A percentile compares a stretch with the other conserved stretches of the same genome.
These are phyloP conservation scores for Botryotinia convoluta DNA, from an alignment of 2,329 filamentous ascomycete genomes.

Conservation along the genomic window DNA sequence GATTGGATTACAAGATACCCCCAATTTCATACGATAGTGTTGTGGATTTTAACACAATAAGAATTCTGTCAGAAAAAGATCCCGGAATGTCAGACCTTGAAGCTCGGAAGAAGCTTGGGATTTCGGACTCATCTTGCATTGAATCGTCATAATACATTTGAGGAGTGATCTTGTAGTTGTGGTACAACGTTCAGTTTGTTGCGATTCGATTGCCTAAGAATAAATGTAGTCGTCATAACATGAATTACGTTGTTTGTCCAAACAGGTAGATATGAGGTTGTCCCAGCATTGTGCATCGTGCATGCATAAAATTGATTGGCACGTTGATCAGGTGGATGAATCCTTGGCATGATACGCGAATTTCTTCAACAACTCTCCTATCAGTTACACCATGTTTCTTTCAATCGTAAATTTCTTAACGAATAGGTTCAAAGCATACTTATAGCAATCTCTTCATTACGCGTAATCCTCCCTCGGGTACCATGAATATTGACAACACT, in stretches of 20 bases:
- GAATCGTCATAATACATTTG: neutral
- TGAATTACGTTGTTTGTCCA: neutral
- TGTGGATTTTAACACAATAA: neutral
- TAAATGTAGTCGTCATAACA: neutral
- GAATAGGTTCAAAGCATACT: neutral
- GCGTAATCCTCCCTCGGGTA: neutral
- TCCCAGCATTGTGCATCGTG: conserved; percentile 5
- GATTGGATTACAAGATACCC: conserved; percentile 11
- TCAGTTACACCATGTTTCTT: neutral
- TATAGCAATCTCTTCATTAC: neutral
- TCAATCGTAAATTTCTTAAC: neutral
- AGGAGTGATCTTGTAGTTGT: neutral
- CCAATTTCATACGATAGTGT: neutral
- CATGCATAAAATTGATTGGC: conserved; percentile 1
- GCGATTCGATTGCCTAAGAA: neutral
- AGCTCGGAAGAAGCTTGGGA: neutral
- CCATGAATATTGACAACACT: neutral
- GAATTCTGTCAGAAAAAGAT: neutral
- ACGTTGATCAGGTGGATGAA: conserved; percentile 4
- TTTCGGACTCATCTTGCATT: neutral
- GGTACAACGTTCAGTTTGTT: neutral
- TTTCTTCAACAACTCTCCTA: neutral
- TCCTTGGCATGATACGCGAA: conserved; percentile 11
- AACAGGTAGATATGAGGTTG: neutral
- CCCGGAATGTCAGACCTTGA: neutral